phyloP scores from a whole-genome alignment of 345 rosid genomes.

The Dimocarpus longan region DNA sequence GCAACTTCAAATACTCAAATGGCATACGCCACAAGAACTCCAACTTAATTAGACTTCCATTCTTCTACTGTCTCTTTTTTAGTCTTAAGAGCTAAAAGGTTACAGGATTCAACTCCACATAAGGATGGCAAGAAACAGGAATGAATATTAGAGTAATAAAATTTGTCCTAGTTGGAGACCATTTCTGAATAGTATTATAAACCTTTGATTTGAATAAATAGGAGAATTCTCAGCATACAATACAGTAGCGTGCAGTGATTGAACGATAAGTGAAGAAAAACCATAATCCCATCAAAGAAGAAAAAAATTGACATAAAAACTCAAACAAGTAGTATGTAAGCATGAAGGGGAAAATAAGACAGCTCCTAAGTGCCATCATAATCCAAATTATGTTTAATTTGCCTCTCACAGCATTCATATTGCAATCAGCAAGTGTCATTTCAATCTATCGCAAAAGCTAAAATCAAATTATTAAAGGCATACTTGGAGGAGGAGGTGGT shows the following conservation, averaged over 20 bases:
- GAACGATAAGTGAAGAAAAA: neutral
- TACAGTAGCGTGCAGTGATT: neutral
- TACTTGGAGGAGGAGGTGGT: conserved; percentile 45
- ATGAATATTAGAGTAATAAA: neutral
- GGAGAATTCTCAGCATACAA: neutral
- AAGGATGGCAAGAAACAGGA: neutral
- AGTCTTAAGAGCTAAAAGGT: neutral
- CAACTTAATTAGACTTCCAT: neutral
- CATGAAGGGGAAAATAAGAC: neutral
- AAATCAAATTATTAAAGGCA: conserved; percentile 14
- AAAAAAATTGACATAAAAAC: neutral
- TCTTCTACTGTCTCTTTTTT: neutral
- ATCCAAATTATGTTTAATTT: neutral
- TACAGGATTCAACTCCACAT: neutral
- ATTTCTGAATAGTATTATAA: neutral
- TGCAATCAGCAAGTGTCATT: neutral
- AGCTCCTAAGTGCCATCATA: too few species aligned
- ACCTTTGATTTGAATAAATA: neutral
- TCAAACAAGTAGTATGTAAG: neutral
- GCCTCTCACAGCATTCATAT: neutral
- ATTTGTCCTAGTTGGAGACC: neutral
- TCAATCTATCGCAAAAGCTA: neutral
- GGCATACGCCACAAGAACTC: neutral
- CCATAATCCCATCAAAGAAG: neutral
- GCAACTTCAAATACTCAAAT: neutral